These are phyloP conservation scores for Ophiorrhiza pumila DNA, from an alignment of 257 asterid genomes.

Conservation along the genomic window DNA sequence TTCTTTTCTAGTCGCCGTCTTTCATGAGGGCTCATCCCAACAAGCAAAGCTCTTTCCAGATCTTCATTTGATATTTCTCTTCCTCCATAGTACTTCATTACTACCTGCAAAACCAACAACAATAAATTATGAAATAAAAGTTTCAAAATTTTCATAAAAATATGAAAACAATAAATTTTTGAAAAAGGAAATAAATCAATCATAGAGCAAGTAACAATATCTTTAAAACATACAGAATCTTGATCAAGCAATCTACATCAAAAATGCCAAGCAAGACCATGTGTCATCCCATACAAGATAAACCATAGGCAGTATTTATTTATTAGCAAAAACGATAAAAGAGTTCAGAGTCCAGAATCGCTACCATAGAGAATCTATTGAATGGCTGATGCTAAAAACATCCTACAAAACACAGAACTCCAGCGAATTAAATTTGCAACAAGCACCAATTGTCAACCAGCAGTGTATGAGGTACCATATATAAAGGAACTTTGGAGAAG, in stretches of 20 bases:
- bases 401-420: neutral
- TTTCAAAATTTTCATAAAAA: too few species aligned
- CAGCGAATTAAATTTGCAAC: neutral
- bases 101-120: constrained; percentile 44
- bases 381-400: neutral
- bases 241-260: too few species aligned
- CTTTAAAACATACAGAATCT: too few species aligned
- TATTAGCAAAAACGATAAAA: neutral
- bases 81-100: constrained; percentile 81
- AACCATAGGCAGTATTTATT: neutral
- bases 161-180: too few species aligned
- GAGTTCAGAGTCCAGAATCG: neutral
- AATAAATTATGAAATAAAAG: neutral
- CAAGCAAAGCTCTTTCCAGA: constrained; percentile 72
- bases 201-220: neutral
- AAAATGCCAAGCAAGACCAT: neutral
- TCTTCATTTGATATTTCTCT: constrained; percentile 75
- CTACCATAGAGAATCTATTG: neutral
- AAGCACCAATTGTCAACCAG: neutral
- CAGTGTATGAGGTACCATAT: neutral
- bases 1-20: constrained; percentile 69
- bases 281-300: neutral
- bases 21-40: constrained; percentile 90
- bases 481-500: neutral
- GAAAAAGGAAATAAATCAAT: too few species aligned